These are phyloP conservation scores for Alternaria rosae DNA, from an alignment of 2,329 filamentous ascomycete genomes.

Conservation along the genomic window DNA sequence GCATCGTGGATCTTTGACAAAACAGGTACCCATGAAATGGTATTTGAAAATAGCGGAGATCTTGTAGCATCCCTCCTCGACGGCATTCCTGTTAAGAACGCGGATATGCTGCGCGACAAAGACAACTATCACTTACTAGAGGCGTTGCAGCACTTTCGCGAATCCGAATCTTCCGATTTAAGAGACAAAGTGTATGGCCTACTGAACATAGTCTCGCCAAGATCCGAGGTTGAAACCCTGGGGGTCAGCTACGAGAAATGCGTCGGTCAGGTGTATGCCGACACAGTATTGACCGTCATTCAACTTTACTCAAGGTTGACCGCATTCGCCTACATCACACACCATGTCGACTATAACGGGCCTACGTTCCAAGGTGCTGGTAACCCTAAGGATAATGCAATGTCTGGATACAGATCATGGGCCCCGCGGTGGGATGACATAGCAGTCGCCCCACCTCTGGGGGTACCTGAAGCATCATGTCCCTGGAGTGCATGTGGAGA, in stretches of 20 bases:
- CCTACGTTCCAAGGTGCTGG: too few relatives aligned
- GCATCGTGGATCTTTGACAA: slow-evolving; percentile 3
- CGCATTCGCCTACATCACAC: neutral
- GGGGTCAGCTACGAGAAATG: slow-evolving; percentile 3
- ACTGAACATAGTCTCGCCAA: neutral
- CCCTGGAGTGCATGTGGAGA: neutral
- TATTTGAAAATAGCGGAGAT: neutral
- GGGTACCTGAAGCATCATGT: too few relatives aligned
- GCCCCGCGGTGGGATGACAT: neutral
- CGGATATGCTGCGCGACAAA: neutral
- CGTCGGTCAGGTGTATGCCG: neutral
- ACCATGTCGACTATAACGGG: neutral
- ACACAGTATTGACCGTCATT: neutral
- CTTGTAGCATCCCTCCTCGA: neutral
- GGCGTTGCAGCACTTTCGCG: neutral
- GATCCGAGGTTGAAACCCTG: neutral
- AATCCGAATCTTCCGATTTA: slow-evolving; percentile 5
- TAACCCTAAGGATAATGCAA: too few relatives aligned
- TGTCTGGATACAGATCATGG: neutral
- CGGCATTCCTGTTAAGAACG: neutral
- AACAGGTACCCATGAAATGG: neutral
- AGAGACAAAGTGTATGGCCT: slow-evolving; percentile 17
- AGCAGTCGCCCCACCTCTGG: neutral
- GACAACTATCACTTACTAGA: neutral
- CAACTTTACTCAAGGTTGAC: neutral